Evolutionary conservation across 1,284 basidiomycete species (phyloP), one percentile per base, ranked within the genome.

Genomic region (Somion occarium): DNA sequence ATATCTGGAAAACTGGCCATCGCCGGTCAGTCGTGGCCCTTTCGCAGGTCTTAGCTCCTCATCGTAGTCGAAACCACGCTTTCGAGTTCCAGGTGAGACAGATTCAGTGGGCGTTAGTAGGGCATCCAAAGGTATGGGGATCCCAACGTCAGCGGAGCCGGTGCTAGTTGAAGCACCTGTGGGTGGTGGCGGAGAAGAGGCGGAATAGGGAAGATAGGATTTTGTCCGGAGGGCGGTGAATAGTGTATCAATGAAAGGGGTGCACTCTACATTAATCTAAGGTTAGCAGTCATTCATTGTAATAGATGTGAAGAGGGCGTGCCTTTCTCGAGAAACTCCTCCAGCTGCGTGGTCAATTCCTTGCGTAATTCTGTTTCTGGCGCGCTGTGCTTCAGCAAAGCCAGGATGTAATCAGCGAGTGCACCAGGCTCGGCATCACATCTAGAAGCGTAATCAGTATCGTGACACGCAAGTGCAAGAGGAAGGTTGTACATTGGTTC

Each of bases 341-440:
- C 84, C 52, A 98, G 75, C 65, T 97, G 92, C 1, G 78, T 66
- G 7, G 76, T 69, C 48, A 98, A 74, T 64, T 93, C 89, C 56
- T 83, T 81, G 58, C 87, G 78, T 75, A 97, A 85, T 57, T 95
- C 88, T n/a, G 69, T 66, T 63, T 94, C 91, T 3, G 87, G 77
- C 9, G 84, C 84, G 69, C 93, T 91, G 68, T 96, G 92, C 65
- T 93, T 93, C 52, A 98, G 74, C 48, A 98, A 74, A n/a, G 95
- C 95, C 46, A 97, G 80, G 59, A 98, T 88, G 66, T 98, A 98
- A 66, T 98, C 93, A 12, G 92, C 88, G 47, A 98, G 82, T 19
- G 95, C 93, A 27, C 88, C 85, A 22, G 95, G 94, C 67, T 98
- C 95, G 49, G 95, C 95, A 68, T 98, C 95, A 66, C 93, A 97